Evolutionary conservation across 805 yeast species (phyloP), one percentile per base, ranked within the genome.

Genomic region (Debaryomyces hansenii): DNA sequence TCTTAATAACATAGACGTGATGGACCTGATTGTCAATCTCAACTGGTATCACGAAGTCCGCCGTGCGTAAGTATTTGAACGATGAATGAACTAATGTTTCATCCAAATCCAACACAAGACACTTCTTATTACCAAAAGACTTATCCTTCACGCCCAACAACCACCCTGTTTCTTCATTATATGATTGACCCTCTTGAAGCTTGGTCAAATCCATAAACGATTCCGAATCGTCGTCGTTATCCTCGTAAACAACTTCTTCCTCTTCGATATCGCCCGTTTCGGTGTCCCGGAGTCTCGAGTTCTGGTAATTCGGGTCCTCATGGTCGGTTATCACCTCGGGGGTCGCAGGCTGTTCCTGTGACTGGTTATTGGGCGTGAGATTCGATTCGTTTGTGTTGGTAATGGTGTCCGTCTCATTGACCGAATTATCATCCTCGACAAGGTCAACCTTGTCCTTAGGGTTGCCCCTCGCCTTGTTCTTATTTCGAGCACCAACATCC

Each of bases 41-140:
- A 44, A 94, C 99, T 12, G 99, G 98, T 41, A 94, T 89, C 40
- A 95, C 95, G 69, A 94, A 94, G 69, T 94, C 99, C 1, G 97
- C 96, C 38, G 90, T 86, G 49, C 95, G 82, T 47, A 94, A 78
- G 64, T 85, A 90, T 66, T 92, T 91, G 75, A 94, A 94, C 5
- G 96, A 85, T 1, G 96, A 88, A 66, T 94, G 99, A 28, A 94
- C 99, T 48, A 94, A 78, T 2, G 99, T 94, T 67, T 94, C 99
- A 67, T 94, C 99, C 52, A 94, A 72, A 67, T 94, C 99, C 45
- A 94, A 75, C 11, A 94, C 87, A 29, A 94, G 77, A 66, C 97
- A 91, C 66, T 94, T 94, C 48, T 87, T 84, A 46, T 79, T 79
- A 42, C 75, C 70, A 46, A 86, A 75, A 40, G 68, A 63, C 20